phyloP scores from a whole-genome alignment of 768 basidiomycete species.

The Tylopilus rubrobrunneus region DNA sequence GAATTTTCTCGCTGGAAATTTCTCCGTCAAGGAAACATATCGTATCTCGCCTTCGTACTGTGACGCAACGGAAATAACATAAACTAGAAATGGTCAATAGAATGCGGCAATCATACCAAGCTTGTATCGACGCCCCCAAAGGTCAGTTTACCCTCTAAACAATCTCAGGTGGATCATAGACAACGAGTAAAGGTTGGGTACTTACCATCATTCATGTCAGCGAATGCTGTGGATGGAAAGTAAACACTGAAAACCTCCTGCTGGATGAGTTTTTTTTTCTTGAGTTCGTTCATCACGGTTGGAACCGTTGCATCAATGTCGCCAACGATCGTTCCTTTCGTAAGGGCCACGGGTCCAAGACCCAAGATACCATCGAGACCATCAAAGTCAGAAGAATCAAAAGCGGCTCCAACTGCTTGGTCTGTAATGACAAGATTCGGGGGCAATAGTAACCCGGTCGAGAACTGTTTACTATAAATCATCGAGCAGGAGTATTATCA shows the following conservation, averaged over 20 bases:
- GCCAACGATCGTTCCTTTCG: not conserved
- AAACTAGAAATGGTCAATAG: not conserved
- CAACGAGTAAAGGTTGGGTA: not conserved
- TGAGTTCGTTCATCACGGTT: conserved; percentile 24
- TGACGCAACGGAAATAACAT: not conserved
- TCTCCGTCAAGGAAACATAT: conserved; percentile 26
- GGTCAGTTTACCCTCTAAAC: conserved; percentile 22
- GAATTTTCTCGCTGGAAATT: conserved; percentile 17
- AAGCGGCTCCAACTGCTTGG: conserved; percentile 27
- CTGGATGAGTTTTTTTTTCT: conserved; percentile 12
- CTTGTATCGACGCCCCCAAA: conserved; percentile 20
- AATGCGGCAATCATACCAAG: conserved; percentile 7
- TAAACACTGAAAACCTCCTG: conserved; percentile 15
- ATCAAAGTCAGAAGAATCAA: conserved; percentile 1
- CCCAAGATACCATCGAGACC: conserved; percentile 26
- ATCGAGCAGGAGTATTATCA: not conserved
- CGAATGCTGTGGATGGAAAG: conserved; percentile 17
- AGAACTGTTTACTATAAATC: conserved; percentile 3
- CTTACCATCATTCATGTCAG: conserved; percentile 6
- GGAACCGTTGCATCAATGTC: conserved; percentile 6
- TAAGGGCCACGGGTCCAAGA: conserved; percentile 22
- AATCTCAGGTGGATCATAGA: not conserved
- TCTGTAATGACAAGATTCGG: conserved; percentile 13
- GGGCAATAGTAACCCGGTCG: conserved; percentile 25
- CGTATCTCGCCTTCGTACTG: conserved; percentile 22